phyloP scores from a whole-genome alignment of 148 eudicot species.

The Oxyria digyna region DNA sequence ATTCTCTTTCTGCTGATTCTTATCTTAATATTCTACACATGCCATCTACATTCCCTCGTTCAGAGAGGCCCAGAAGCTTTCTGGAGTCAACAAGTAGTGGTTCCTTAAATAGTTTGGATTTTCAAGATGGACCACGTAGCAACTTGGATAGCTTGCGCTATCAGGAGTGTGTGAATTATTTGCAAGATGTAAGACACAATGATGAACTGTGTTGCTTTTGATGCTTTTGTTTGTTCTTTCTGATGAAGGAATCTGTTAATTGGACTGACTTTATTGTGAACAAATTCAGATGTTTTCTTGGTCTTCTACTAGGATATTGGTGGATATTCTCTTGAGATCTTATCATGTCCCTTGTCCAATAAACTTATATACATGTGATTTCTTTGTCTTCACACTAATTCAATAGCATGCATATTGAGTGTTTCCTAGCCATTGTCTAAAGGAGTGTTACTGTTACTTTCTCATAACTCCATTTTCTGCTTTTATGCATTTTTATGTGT shows the following conservation, averaged over 20 bases:
- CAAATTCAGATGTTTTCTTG: background rate
- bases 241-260: background rate
- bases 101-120: conserved; percentile 28
- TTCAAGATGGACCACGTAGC: conserved; percentile 91
- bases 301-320: background rate
- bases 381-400: background rate
- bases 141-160: conserved; percentile 76
- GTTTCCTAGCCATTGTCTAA: background rate
- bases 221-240: background rate
- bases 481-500: background rate
- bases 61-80: conserved; percentile 69
- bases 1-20: conserved; percentile 97
- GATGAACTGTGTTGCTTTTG: background rate
- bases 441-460: background rate
- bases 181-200: conserved; percentile 65
- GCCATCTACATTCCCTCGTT: conserved; percentile 96
- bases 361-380: background rate
- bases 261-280: background rate
- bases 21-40: conserved; percentile 91
- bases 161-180: conserved; percentile 80
- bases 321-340: background rate
- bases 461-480: background rate
- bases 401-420: background rate
- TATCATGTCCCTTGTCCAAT: background rate
- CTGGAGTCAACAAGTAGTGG: conserved; percentile 49